phyloP scores from a whole-genome alignment of 2,329 filamentous ascomycete species.

The Monosporascus sp. region DNA sequence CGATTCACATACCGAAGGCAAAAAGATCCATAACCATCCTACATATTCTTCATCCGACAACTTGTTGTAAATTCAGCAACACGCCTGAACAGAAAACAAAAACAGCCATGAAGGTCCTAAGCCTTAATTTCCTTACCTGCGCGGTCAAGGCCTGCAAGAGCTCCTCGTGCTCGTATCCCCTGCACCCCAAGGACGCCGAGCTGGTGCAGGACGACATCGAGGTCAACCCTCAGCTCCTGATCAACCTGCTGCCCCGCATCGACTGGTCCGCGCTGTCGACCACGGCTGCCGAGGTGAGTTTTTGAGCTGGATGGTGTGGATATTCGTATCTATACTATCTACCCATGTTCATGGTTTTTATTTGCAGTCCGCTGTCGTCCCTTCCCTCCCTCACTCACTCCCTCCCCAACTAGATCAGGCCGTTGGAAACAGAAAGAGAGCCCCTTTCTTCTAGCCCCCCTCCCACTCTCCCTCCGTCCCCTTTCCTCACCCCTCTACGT shows the following conservation, averaged over 20 bases:
- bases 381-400: not conserved
- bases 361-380: too few species aligned
- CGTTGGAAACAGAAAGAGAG: too few species aligned
- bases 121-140: slow-evolving; percentile 94
- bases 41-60: too few species aligned
- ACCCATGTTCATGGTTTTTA: not conserved
- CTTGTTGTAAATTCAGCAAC: not conserved
- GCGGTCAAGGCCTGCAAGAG: slow-evolving; percentile 93
- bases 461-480: too few species aligned
- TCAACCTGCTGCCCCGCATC: slow-evolving; percentile 79
- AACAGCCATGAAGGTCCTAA: slow-evolving; percentile 80
- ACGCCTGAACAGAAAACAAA: not conserved
- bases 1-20: not conserved
- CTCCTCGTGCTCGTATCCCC: slow-evolving; percentile 72
- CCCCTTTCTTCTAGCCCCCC: too few species aligned
- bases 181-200: slow-evolving; percentile 89
- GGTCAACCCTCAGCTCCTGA: slow-evolving; percentile 72
- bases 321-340: not conserved
- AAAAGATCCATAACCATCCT: not conserved
- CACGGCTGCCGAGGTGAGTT: slow-evolving; percentile 68
- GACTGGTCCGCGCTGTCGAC: slow-evolving; percentile 80
- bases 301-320: not conserved
- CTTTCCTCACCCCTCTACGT: too few species aligned
- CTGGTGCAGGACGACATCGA: slow-evolving; percentile 81
- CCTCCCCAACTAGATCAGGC: not conserved